Conservation (phyloP, 176 grass and related monocot species). For the Aechmea fasciata region DNA sequence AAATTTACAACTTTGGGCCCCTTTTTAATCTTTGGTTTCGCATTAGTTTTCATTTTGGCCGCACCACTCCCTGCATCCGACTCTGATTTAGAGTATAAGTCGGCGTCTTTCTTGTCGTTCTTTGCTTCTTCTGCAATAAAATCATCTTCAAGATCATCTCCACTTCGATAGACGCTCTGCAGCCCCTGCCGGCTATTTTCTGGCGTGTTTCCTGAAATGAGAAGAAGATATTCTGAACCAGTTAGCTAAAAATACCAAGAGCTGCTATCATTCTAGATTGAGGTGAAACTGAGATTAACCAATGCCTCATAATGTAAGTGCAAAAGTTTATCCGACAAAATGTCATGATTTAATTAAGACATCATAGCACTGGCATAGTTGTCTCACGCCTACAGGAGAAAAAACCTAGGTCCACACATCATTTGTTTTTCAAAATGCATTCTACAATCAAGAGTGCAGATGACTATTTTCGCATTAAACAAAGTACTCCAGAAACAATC, state of each 20-base stretch:
- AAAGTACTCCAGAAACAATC: background rate
- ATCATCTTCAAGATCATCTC: slow-evolving; percentile 94
- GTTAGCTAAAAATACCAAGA: background rate
- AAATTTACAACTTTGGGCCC: slow-evolving; percentile 79
- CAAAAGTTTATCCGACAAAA: no score
- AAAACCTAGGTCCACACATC: no score
- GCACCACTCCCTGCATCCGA: slow-evolving; percentile 6
- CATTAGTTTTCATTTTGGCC: slow-evolving; percentile 17
- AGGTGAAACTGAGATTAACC: slow-evolving; percentile 3
- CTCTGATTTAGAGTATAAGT: slow-evolving; percentile 23
- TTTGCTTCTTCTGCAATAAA: slow-evolving; percentile 54
- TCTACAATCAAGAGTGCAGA: no score
- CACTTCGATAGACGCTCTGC: slow-evolving; percentile 26
- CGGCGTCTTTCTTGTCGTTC: slow-evolving; percentile 26
- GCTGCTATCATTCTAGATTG: background rate
- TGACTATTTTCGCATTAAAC: background rate
- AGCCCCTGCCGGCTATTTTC: slow-evolving; percentile 18
- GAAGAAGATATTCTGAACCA: slow-evolving; percentile 9
- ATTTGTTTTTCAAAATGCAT: no score
- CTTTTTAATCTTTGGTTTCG: slow-evolving; percentile 51
- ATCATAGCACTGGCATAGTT: no score
- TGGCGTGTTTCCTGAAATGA: slow-evolving; percentile 33
- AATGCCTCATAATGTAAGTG: background rate
- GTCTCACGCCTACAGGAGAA: no score
- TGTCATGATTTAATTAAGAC: no score